phyloP scores from a whole-genome alignment of 768 basidiomycete species.

The Lanmaoa rubissima region DNA sequence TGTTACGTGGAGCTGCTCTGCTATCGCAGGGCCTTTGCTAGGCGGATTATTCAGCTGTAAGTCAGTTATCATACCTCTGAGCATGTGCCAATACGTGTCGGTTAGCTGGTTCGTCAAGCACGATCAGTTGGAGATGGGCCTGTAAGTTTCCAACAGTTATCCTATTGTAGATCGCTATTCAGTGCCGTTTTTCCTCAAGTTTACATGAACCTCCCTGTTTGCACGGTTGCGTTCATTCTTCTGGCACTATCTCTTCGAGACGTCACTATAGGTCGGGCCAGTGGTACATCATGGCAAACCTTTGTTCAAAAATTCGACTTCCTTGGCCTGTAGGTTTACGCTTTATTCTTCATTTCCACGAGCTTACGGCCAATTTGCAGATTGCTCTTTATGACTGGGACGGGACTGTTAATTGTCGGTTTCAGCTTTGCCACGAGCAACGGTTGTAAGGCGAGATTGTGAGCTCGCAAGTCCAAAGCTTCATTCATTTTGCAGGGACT shows the following conservation, averaged over 20 bases:
- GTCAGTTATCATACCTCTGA: constrained; percentile 24
- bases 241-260: constrained; percentile 59
- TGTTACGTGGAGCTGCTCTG: constrained; percentile 84
- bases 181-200: constrained; percentile 43
- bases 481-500: constrained; percentile 49
- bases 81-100: constrained; percentile 22
- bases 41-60: constrained; percentile 79
- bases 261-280: constrained; percentile 45
- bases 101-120: constrained; percentile 28
- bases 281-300: constrained; percentile 53
- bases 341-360: constrained; percentile 13
- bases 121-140: constrained; percentile 77
- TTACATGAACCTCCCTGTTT: constrained; percentile 80
- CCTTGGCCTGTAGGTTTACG: constrained; percentile 62
- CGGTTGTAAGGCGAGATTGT: constrained; percentile 55
- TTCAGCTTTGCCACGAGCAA: constrained; percentile 70
- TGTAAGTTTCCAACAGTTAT: constrained; percentile 50
- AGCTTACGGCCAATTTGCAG: constrained; percentile 39
- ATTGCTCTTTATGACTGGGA: constrained; percentile 70
- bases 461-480: constrained; percentile 1
- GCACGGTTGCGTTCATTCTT: constrained; percentile 55
- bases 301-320: constrained; percentile 69
- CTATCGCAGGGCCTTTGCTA: constrained; percentile 78
- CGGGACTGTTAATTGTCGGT: constrained; percentile 71
- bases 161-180: constrained; percentile 10